These are phyloP conservation scores for Phytophthora hybrid DNA, from an alignment of 352 stramenopile genomes.

Conservation along the genomic window DNA sequence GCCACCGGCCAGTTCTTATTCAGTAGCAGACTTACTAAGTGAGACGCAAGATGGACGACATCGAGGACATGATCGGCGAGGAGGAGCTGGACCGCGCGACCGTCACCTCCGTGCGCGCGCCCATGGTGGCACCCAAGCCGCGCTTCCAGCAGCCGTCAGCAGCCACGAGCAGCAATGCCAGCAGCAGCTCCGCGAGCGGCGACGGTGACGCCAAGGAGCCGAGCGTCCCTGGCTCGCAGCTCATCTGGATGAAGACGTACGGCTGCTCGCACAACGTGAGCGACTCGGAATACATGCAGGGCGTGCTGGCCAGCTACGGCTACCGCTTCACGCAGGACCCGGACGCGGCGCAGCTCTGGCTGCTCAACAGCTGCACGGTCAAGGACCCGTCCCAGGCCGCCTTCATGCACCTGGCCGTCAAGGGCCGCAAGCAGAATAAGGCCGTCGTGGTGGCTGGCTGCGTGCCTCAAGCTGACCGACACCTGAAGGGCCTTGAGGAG, in stretches of 20 bases:
- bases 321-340: conserved; percentile 86
- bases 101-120: conserved; percentile 50
- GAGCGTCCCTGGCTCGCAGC: conserved; percentile 70
- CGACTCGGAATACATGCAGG: conserved; percentile 95
- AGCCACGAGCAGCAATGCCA: conserved; percentile 30
- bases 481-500: conserved; percentile 83
- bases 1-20: conserved; percentile 26
- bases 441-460: conserved; percentile 92
- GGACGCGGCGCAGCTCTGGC: conserved; percentile 86
- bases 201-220: conserved; percentile 24
- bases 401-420: conserved; percentile 91
- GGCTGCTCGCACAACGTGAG: conserved; percentile 94
- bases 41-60: conserved; percentile 64
- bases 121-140: conserved; percentile 75
- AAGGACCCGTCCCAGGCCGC: conserved; percentile 93
- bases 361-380: conserved; percentile 95
- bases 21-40: conserved; percentile 22
- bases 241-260: conserved; percentile 92
- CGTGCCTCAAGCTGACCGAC: conserved; percentile 90
- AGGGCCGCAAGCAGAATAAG: conserved; percentile 83
- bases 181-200: conserved; percentile 29
- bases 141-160: conserved; percentile 32
- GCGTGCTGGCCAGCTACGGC: conserved; percentile 89
- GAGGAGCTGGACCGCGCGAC: conserved; percentile 68
- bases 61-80: conserved; percentile 85